Base-by-base conservation (phyloP, 495 filamentous ascomycete genomes). In the Podospora appendiculata region DNA sequence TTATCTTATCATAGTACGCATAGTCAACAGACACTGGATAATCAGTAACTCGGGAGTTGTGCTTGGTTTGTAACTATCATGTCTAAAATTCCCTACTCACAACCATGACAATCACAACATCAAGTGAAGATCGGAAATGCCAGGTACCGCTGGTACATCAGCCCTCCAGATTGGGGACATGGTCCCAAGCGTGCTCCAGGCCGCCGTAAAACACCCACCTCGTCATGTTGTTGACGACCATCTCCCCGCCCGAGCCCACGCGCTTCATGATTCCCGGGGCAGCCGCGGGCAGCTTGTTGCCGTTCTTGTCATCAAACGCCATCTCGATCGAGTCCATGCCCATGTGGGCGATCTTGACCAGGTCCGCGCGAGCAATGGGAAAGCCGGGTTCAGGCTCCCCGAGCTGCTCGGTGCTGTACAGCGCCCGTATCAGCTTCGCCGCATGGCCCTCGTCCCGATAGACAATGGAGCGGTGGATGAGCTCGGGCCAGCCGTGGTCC, bases 311-410 rank as follows among this genome's bases (percentile, higher is more conserved):
- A 18, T 42, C 13, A 25, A 25, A 25, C n/a, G 40, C 33, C 38
- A 17, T 17, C 40, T 55, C 52, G 11, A 50, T 36, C 36, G 52
- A 55, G 40, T 55, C 52, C 52, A 55, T 33, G 7, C 18, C 47
- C 38, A 55, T 44, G 40, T 55, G 52, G 38, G 52, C 52, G 14
- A 55, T 42, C 52, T 55, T 55, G 39, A 50, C 0, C 6, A 55
- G 12, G 17, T 50, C 52, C 16, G 42, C 32, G 32, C 17, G 32
- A 17, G 9, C 25, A 17, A 55, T 44, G 11, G 52, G 52, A 40
- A 55, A 55, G 11, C 25, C 52, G 19, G 34, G 19, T 0, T 14
- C 13, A 41, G 32, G 32, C 8, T 45, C 50, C 4, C 36, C 36
- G 10, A 12, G 41, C 34, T 19, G n/a, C 38, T 42, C 36, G 8